Percentiles rank a stretch among this genome's conserved stretches.
phyloP scores from a whole-genome alignment of 2,329 filamentous ascomycete species.

The Pseudocercospora crystallina region DNA sequence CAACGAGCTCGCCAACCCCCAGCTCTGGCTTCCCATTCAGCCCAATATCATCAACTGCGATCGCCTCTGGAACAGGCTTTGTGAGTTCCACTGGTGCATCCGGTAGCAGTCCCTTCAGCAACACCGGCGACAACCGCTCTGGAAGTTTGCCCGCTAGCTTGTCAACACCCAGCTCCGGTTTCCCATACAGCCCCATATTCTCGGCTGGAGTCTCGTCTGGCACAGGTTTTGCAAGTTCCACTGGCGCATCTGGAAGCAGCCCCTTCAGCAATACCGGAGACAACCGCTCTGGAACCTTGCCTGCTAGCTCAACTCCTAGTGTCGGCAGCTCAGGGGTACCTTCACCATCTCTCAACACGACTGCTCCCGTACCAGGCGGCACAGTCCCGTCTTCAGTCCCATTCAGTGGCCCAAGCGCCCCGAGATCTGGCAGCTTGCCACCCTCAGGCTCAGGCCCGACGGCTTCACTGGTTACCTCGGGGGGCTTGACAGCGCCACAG shows the following conservation, averaged over 20 bases:
- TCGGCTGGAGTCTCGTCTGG: constrained; percentile 5
- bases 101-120: neutral
- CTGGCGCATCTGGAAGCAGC: constrained; percentile 7
- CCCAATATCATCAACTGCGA: constrained; percentile 9
- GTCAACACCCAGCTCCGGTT: constrained; percentile 7
- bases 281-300: neutral
- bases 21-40: constrained; percentile 5
- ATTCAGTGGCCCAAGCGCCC: constrained; percentile 5
- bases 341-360: no score
- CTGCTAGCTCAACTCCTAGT: no score
- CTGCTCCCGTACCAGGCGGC: no score
- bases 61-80: constrained; percentile 4
- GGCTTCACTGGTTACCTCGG: no score
- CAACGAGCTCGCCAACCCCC: constrained; percentile 4
- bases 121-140: constrained; percentile 3
- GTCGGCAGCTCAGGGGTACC: no score
- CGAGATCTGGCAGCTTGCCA: neutral
- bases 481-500: no score
- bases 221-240: neutral
- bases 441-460: no score
- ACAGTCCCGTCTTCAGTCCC: neutral
- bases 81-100: neutral
- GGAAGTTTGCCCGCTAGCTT: no score
- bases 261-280: constrained; percentile 12
- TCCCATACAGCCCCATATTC: constrained; percentile 3